A percentile compares a stretch with the other conserved stretches of the same genome.
Conservation (phyloP, 2,329 filamentous ascomycete species). For the Arthroderma sp. region DNA sequence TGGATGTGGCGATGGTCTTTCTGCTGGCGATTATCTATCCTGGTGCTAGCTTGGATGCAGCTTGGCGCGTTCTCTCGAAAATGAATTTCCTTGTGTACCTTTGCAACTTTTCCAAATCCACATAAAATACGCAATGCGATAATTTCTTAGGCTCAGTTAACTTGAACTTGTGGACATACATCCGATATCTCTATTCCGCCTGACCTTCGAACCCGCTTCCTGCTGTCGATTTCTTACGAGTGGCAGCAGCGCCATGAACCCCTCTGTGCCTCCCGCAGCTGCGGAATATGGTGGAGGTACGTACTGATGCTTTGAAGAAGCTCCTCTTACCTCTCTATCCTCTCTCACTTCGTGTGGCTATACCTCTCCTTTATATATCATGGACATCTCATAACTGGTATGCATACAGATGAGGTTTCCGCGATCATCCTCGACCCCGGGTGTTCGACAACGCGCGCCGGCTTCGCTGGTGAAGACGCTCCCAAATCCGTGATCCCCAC, state of each 20-base stretch:
- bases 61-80: too few species aligned
- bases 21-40: too few species aligned
- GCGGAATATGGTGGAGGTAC: conserved; percentile 39
- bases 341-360: not conserved
- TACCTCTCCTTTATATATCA: not conserved
- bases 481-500: conserved; percentile 88
- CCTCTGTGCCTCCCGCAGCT: conserved; percentile 32
- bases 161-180: too few species aligned
- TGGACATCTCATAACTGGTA: not conserved
- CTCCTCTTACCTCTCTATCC: not conserved
- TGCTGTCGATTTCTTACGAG: too few species aligned
- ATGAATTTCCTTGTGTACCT: too few species aligned
- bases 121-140: too few species aligned
- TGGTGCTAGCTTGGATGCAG: too few species aligned
- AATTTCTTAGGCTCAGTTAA: too few species aligned
- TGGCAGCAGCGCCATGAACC: conserved; percentile 21
- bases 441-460: conserved; percentile 79
- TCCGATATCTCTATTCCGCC: too few species aligned
- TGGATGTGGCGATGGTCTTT: too few species aligned
- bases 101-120: too few species aligned
- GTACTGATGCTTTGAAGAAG: conserved; percentile 11
- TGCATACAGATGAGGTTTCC: conserved; percentile 74
- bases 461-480: conserved; percentile 94
- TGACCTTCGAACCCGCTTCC: too few species aligned
- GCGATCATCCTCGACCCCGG: conserved; percentile 93